These are phyloP conservation scores for Planoprotostelium fungivorum DNA, from an alignment of 78 protist genomes.

Conservation along the genomic window DNA sequence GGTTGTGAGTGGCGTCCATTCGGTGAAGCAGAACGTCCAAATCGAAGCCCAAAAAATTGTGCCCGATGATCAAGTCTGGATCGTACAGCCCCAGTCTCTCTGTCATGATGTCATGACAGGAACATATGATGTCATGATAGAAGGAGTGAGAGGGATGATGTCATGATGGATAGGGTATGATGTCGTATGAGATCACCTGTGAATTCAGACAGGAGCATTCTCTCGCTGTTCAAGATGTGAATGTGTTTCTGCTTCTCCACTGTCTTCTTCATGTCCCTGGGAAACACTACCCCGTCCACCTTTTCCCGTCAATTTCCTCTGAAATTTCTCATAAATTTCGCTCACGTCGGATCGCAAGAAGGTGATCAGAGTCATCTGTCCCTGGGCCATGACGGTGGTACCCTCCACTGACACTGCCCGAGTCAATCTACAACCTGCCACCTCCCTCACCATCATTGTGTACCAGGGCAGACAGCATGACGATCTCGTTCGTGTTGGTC, in stretches of 20 bases:
- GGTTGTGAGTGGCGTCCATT: conserved; percentile 43
- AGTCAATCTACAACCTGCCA: background rate
- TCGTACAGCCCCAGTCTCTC: conserved; percentile 52
- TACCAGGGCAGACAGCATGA: conserved; percentile 26
- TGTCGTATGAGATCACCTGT: conserved; percentile 12
- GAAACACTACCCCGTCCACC: background rate
- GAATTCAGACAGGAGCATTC: conserved; percentile 9
- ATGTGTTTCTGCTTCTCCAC: background rate
- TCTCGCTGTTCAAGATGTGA: conserved; percentile 13
- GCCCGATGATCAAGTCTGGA: conserved; percentile 85
- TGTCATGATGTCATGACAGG: conserved; percentile 37
- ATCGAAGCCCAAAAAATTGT: conserved; percentile 82
- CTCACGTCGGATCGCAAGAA: no score
- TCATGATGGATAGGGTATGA: conserved; percentile 29
- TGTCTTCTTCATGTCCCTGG: conserved; percentile 14
- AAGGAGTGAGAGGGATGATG: no score
- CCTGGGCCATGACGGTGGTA: background rate
- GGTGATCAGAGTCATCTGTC: background rate
- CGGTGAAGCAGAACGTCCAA: conserved; percentile 89
- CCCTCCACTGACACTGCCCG: background rate
- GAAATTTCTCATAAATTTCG: no score
- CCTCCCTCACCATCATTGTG: background rate
- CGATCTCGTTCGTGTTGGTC: background rate
- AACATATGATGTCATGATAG: conserved; percentile 38
- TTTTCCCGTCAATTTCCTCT: no score